Evolutionary conservation across 179 eudicot genomes (phyloP), one percentile per base, ranked within the genome.

Genomic region (Actinidia polygama): DNA sequence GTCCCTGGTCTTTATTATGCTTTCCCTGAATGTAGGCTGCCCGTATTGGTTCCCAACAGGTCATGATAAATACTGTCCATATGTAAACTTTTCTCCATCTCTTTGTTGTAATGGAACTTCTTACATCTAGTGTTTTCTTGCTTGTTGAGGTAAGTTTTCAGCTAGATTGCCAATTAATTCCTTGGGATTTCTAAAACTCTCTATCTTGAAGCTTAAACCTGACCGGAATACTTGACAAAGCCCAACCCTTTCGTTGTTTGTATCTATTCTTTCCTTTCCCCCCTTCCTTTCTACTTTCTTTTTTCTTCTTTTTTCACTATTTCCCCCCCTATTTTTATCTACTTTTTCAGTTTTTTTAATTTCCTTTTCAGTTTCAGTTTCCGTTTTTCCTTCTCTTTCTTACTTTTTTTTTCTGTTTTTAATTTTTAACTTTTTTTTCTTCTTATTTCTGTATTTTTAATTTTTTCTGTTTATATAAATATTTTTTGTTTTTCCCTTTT

Each of bases 171-270:
- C 30, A 36, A 3, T 18, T 76, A 40, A 0, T 54, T 75, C 24
- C 66, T 10, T n/a, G 10, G 53, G 51, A 9, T 30, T 53, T 40
- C 15, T 24, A 79, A 49, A 69, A 54, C 40, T 12, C 16, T 18
- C n/a, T n/a, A 30, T 44, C 67, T 55, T 16, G 10, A 46, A 70
- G 44, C 26, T 9, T 57, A 71, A 46, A 44, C 9, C 10, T 44
- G 7, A 54, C 15, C 70, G n/a, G 18, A 12, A 71, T 40, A 62
- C 44, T n/a, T 70, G 47, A 23, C 57, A 64, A 6, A 26, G 63
- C 63, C 47, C 24, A 19, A 36, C 7, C 36, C 3, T 30, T 21
- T 7, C 46, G 36, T 49, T 15, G 1, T 15, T 76, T 57, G 98
- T 71, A 94, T n/a, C n/a, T n/a, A n/a, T n/a, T n/a, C n/a, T n/a